These are phyloP conservation scores for Mycena alexandri DNA, from an alignment of 768 basidiomycete species.

Conservation along the genomic window DNA sequence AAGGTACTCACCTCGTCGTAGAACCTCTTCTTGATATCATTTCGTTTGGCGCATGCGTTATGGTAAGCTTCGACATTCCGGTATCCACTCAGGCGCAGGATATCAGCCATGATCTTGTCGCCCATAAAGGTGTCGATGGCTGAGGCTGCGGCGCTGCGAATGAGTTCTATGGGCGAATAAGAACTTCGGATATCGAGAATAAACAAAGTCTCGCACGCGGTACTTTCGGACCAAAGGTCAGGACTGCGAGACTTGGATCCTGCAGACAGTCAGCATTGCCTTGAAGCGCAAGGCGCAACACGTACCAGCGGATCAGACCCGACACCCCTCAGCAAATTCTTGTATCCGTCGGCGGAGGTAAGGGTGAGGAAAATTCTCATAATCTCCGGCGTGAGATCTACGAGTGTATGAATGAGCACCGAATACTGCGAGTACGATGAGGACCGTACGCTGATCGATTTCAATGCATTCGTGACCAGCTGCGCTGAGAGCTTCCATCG, in stretches of 20 bases:
- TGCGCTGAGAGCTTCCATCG: conserved; percentile 57
- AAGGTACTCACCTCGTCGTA: conserved; percentile 15
- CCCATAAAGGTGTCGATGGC: conserved; percentile 10
- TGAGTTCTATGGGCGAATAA: conserved; percentile 1
- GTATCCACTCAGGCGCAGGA: conserved; percentile 4
- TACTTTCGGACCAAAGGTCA: conserved; percentile 24
- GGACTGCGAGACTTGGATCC: conserved; percentile 21
- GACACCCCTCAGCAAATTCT: conserved; percentile 9
- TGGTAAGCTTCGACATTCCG: conserved; percentile 19
- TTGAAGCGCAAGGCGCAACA: too few relatives aligned
- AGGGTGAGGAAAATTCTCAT: conserved; percentile 4
- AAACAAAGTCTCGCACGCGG: conserved; percentile 1
- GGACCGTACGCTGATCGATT: conserved; percentile 31
- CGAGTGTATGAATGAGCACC: not conserved
- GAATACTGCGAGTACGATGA: not conserved
- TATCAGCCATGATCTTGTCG: conserved; percentile 16
- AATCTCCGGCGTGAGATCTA: conserved; percentile 18
- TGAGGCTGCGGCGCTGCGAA: conserved; percentile 5
- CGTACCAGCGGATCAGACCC: conserved; percentile 32
- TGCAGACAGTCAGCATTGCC: not conserved
- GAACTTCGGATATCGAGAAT: not conserved
- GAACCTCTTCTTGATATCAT: conserved; percentile 22
- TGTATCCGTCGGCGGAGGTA: conserved; percentile 29
- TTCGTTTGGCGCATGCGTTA: not conserved
- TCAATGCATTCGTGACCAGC: conserved; percentile 65